Evolutionary conservation across 2,329 filamentous ascomycete species (phyloP), one percentile per base, ranked within the genome.

Genomic region (Geosmithia morbida): DNA sequence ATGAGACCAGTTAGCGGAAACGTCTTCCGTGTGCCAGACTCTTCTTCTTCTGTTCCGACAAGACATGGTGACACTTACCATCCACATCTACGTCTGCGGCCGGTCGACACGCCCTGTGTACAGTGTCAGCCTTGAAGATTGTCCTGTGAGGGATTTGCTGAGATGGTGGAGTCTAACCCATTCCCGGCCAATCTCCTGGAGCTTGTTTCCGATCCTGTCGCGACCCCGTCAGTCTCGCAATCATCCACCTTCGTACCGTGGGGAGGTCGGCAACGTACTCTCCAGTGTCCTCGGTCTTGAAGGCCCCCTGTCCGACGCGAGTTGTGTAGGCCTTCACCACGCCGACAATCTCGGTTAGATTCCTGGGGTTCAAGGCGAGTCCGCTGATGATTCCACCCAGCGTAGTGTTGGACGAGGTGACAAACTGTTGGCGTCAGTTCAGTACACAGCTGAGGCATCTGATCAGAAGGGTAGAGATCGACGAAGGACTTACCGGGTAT

Each of bases 321-420:
- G 80, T 84, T 41, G 80, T 82, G 60, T 82, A 51, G 29, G 79
- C 79, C 60, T 85, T 85, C 26, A 83, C 79, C 11, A 84, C 79
- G 47, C 81, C 81, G 52, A 83, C 74, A 43, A 77, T 71, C 51
- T 66, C 71, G 47, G 68, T 71, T 51, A 84, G 69, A 51, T 77
- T 78, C 52, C 67, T 72, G 51, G 75, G 79, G 57, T 77, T 76
- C 43, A 84, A 61, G 37, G 72, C 72, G 13, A 84, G 66, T 46
- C 80, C 80, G 40, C 74, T 79, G 53, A 83, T 72, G 51, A 81
- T 73, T 51, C 80, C 80, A 40, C 52, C 54, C 46, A 55, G 48
- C 18, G 50, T 72, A 22, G 75, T 79, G 59, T 69, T 80, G 49
- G 75, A 78, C 14, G 45, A 48, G 11, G 50, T 51, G 10, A 51